Conservation (phyloP, 768 basidiomycete genomes). For the Leccinum incarnatum region DNA sequence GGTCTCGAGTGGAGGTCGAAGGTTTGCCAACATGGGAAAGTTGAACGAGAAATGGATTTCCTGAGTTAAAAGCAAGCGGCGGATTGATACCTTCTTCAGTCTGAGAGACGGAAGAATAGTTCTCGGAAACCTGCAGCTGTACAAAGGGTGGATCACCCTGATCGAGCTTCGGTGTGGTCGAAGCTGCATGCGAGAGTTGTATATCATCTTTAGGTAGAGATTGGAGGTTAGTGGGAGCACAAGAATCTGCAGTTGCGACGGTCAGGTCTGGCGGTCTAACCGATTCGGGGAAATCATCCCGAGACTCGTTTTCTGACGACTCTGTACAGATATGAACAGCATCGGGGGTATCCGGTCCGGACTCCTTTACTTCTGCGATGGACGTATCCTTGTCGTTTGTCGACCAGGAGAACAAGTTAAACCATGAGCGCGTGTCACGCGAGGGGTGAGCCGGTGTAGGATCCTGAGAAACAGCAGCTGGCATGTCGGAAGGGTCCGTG, state of each 20-base stretch:
- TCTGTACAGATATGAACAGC: slow-evolving; percentile 1
- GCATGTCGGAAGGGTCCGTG: neutral
- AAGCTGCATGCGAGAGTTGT: neutral
- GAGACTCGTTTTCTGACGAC: neutral
- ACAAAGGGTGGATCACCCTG: slow-evolving; percentile 18
- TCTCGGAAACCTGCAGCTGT: slow-evolving; percentile 25
- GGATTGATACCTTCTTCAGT: slow-evolving; percentile 4
- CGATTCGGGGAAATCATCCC: neutral
- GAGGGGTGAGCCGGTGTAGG: neutral
- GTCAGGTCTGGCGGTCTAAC: neutral
- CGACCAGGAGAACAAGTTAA: slow-evolving; percentile 32
- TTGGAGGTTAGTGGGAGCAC: neutral
- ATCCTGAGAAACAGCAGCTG: neutral
- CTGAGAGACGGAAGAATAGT: slow-evolving; percentile 7
- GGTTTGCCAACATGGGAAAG: slow-evolving; percentile 48
- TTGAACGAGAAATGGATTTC: slow-evolving; percentile 45
- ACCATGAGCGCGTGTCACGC: slow-evolving; percentile 30
- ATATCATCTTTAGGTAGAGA: neutral
- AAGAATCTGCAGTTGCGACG: neutral
- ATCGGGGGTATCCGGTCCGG: slow-evolving; percentile 4
- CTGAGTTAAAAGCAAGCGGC: slow-evolving; percentile 36
- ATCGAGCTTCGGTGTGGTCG: neutral
- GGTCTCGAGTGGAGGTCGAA: slow-evolving; percentile 43
- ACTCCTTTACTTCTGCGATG: slow-evolving; percentile 16
- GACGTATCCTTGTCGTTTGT: slow-evolving; percentile 22